Percentiles rank a stretch among this genome's conserved stretches.
Conservation (phyloP, 2,329 filamentous ascomycete species). For the Aspergillus sp. region DNA sequence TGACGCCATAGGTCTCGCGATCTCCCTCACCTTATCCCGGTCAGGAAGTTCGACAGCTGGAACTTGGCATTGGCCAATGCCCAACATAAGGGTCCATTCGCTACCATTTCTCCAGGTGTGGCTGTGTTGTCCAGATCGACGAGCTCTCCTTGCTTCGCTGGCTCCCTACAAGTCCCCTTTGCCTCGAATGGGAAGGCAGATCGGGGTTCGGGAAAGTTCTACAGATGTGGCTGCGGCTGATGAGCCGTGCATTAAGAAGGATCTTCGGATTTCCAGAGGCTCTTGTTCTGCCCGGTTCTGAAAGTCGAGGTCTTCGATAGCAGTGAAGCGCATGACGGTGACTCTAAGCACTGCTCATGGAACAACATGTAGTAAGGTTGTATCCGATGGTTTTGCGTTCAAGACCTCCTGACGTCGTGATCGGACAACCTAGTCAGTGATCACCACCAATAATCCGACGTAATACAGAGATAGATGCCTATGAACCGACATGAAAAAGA, state of each 20-base stretch:
- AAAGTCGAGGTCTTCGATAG: too few species aligned
- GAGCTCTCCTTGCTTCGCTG: not conserved
- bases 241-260: not conserved
- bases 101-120: not conserved
- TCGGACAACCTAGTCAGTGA: too few species aligned
- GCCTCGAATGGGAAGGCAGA: not conserved
- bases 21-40: not conserved
- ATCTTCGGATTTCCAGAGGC: not conserved
- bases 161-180: not conserved
- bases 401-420: too few species aligned
- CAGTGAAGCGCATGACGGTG: too few species aligned
- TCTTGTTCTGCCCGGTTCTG: not conserved
- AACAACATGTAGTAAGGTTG: too few species aligned
- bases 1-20: conserved; percentile 1
- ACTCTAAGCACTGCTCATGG: too few species aligned
- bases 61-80: not conserved
- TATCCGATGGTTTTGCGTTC: too few species aligned
- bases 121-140: not conserved
- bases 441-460: too few species aligned
- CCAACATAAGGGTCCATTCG: not conserved
- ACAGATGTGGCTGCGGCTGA: not conserved
- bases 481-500: too few species aligned
- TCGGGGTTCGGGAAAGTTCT: not conserved
- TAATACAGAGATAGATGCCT: too few species aligned
- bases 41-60: not conserved